Conservation (phyloP, 495 filamentous ascomycete genomes). For the Talaromyces trachyspermus region DNA sequence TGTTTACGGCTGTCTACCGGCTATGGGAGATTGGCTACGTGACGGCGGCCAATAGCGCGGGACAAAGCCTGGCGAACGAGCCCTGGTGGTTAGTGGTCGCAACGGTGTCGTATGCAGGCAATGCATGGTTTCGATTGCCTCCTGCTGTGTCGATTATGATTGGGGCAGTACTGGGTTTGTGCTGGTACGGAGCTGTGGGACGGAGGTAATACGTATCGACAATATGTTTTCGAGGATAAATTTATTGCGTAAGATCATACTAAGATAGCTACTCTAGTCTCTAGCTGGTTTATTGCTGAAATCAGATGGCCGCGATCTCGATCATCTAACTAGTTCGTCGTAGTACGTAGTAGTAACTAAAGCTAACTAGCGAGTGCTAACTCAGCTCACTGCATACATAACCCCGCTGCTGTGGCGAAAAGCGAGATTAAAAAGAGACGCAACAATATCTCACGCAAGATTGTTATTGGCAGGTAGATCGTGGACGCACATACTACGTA, state of each 20-base stretch:
- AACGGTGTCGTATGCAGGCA: conserved; percentile 55
- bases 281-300: too few species aligned
- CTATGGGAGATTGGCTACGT: conserved; percentile 75
- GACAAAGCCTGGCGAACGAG: conserved; percentile 53
- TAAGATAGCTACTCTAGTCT: too few species aligned
- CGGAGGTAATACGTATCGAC: too few species aligned
- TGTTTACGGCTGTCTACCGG: conserved; percentile 81
- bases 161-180: conserved; percentile 57
- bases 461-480: too few species aligned
- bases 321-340: too few species aligned
- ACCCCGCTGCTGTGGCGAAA: conserved; percentile 1
- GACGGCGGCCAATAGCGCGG: conserved; percentile 32
- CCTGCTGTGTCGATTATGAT: conserved; percentile 57
- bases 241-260: too few species aligned
- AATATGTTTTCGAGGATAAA: too few species aligned
- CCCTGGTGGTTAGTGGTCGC: conserved; percentile 71
- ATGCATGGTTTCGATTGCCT: conserved; percentile 52
- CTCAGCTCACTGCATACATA: too few species aligned
- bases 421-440: conserved; percentile 3
- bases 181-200: conserved; percentile 56
- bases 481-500: too few species aligned
- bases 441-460: background rate
- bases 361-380: too few species aligned
- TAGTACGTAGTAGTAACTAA: too few species aligned
- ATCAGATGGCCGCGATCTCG: too few species aligned